These are phyloP conservation scores for Zhuliangozyma blackwelliae DNA, from an alignment of 1,139 yeast genomes.

Conservation along the genomic window DNA sequence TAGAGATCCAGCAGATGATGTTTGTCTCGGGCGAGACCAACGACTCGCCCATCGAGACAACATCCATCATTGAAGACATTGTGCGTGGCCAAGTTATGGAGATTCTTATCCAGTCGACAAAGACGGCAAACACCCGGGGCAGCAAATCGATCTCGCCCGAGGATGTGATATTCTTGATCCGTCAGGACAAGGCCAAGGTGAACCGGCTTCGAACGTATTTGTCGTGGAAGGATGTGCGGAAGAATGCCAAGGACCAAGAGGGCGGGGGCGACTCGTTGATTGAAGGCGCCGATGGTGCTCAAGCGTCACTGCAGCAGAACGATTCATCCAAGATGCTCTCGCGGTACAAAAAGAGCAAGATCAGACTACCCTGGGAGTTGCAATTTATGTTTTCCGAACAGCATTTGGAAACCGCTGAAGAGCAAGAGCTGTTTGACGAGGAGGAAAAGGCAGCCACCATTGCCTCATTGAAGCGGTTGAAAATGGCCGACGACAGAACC, in stretches of 20 bases:
- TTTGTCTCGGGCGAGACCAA: constrained; percentile 94
- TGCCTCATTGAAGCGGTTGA: constrained; percentile 81
- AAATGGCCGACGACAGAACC: constrained; percentile 93
- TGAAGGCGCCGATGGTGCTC: constrained; percentile 34
- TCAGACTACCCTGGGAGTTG: constrained; percentile 92
- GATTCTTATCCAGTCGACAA: constrained; percentile 72
- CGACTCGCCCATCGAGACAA: constrained; percentile 90
- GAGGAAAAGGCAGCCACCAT: constrained; percentile 86
- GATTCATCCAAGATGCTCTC: constrained; percentile 54
- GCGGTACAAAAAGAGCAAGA: constrained; percentile 71
- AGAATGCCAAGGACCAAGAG: constrained; percentile 95
- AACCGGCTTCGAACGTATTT: constrained; percentile 84
- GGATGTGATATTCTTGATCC: constrained; percentile 84
- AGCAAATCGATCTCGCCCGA: constrained; percentile 86
- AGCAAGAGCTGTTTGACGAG: constrained; percentile 76
- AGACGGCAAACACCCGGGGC: constrained; percentile 75
- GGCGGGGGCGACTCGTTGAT: constrained; percentile 65
- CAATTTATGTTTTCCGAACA: constrained; percentile 92
- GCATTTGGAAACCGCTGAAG: constrained; percentile 78
- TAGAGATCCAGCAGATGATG: constrained; percentile 97
- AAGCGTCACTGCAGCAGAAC: constrained; percentile 28
- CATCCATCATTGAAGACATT: constrained; percentile 88
- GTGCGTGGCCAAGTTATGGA: constrained; percentile 95
- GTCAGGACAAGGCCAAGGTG: constrained; percentile 94
- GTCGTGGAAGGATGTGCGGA: constrained; percentile 97